A percentile compares a stretch with the other conserved stretches of the same genome.
These are phyloP conservation scores for Talaromyces marneffei DNA, from an alignment of 2,329 filamentous ascomycete species.

Conservation along the genomic window DNA sequence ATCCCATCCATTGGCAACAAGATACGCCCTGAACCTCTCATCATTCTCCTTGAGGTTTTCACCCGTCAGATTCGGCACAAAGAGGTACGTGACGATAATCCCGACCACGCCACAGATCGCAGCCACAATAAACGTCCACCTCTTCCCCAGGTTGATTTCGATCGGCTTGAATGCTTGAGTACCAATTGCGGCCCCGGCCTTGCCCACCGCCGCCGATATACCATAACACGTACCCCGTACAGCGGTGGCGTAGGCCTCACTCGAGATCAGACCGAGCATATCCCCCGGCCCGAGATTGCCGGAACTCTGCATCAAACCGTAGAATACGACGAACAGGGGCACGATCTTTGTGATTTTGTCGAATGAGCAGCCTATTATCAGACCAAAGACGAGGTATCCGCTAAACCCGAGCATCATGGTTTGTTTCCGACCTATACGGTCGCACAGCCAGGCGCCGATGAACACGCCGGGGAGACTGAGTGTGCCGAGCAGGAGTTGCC, in stretches of 20 bases:
- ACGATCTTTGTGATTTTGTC: conserved; percentile 45
- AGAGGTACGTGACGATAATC: conserved; percentile 45
- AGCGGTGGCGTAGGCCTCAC: conserved; percentile 49
- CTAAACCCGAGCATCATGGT: conserved; percentile 49
- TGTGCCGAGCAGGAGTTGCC: conserved; percentile 42
- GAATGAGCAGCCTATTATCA: conserved; percentile 49
- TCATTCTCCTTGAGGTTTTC: conserved; percentile 43
- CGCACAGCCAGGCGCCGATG: conserved; percentile 45
- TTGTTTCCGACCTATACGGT: conserved; percentile 45
- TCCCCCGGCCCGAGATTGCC: conserved; percentile 49
- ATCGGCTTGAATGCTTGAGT: conserved; percentile 49
- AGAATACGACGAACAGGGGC: conserved; percentile 49
- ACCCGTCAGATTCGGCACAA: conserved; percentile 43
- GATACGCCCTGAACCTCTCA: conserved; percentile 41
- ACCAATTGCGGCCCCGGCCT: conserved; percentile 48
- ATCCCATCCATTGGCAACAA: conserved; percentile 43
- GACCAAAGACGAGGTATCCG: conserved; percentile 48
- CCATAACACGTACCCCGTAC: conserved; percentile 49
- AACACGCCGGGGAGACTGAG: conserved; percentile 47
- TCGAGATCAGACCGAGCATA: conserved; percentile 47
- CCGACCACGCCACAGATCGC: conserved; percentile 47
- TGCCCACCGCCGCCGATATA: conserved; percentile 48
- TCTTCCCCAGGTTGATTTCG: conserved; percentile 41
- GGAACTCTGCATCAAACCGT: conserved; percentile 47
- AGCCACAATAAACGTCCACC: conserved; percentile 50